Evolutionary conservation across 1,284 basidiomycete genomes (phyloP).

Genomic region (Sanghuangporus weigelae): DNA sequence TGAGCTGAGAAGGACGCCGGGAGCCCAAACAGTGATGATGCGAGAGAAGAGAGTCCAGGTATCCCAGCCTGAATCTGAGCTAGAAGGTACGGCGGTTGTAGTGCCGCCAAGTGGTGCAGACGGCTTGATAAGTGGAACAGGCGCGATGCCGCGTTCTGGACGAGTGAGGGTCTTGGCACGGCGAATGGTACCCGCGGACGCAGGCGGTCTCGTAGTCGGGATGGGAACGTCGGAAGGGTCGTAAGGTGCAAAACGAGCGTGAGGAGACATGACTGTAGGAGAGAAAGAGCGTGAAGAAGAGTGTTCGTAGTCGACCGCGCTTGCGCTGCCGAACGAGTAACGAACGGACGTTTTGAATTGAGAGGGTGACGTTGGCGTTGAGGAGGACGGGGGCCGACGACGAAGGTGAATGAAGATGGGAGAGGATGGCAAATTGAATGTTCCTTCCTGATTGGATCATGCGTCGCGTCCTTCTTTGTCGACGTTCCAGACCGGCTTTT

Average conservation of each 20-base stretch:
- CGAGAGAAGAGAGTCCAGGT: slow-evolving; percentile 83
- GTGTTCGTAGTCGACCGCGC: background rate
- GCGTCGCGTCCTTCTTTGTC: too few relatives aligned
- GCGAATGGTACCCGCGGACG: slow-evolving; percentile 53
- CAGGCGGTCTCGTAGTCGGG: slow-evolving; percentile 55
- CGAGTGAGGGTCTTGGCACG: slow-evolving; percentile 94
- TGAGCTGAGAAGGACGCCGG: slow-evolving; percentile 67
- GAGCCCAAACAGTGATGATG: slow-evolving; percentile 89
- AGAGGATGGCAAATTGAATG: background rate
- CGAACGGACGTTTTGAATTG: background rate
- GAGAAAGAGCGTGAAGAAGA: slow-evolving; percentile 20
- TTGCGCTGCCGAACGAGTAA: slow-evolving; percentile 1
- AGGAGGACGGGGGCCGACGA: slow-evolving; percentile 1
- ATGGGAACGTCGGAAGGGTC: slow-evolving; percentile 61
- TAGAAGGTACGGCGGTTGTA: slow-evolving; percentile 27
- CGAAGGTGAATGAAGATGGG: background rate
- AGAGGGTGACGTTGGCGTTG: slow-evolving; percentile 1
- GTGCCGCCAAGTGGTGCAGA: slow-evolving; percentile 39
- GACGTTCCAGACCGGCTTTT: background rate
- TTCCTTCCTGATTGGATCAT: background rate
- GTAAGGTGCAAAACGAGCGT: slow-evolving; percentile 51
- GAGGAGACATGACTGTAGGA: slow-evolving; percentile 39
- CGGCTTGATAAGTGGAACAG: slow-evolving; percentile 89
- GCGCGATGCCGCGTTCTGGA: slow-evolving; percentile 91
- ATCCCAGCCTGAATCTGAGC: slow-evolving; percentile 42